Evolutionary conservation across 768 basidiomycete genomes (phyloP).

Genomic region (Candolleomyces efflorescens): DNA sequence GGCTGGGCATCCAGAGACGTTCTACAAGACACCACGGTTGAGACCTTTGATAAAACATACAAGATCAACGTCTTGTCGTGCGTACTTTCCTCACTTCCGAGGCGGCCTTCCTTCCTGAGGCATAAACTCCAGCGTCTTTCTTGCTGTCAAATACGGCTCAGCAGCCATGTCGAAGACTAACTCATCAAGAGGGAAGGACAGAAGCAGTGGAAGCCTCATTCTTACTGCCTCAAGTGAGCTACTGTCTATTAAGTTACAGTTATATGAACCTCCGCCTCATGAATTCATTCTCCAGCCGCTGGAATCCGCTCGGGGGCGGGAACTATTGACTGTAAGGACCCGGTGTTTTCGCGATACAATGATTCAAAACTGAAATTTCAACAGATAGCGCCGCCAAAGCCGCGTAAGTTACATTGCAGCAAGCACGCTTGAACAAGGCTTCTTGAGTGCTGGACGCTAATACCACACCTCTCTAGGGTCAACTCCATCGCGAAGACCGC

Average conservation of each 20-base stretch:
- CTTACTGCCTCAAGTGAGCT: slow-evolving; percentile 76
- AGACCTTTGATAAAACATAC: slow-evolving; percentile 72
- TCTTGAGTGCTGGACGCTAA: neutral
- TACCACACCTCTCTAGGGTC: slow-evolving; percentile 48
- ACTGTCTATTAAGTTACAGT: neutral
- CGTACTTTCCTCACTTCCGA: slow-evolving; percentile 12
- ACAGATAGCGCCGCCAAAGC: slow-evolving; percentile 93
- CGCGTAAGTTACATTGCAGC: slow-evolving; percentile 63
- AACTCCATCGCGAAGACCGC: slow-evolving; percentile 85
- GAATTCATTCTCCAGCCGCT: slow-evolving; percentile 50
- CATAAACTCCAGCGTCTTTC: slow-evolving; percentile 61
- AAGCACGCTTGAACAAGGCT: neutral
- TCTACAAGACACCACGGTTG: slow-evolving; percentile 52
- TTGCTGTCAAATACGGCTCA: slow-evolving; percentile 85
- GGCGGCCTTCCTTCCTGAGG: neutral
- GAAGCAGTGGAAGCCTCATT: slow-evolving; percentile 78
- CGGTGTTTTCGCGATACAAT: neutral
- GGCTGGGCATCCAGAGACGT: slow-evolving; percentile 47
- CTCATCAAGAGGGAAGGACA: slow-evolving; percentile 61
- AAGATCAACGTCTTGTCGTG: slow-evolving; percentile 67
- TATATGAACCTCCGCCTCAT: neutral
- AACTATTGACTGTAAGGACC: slow-evolving; percentile 66
- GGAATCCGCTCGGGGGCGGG: slow-evolving; percentile 83
- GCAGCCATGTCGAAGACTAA: slow-evolving; percentile 73
- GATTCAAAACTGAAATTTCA: neutral